These are phyloP conservation scores for Combretum micranthum DNA, from an alignment of 345 rosid genomes.

Conservation along the genomic window DNA sequence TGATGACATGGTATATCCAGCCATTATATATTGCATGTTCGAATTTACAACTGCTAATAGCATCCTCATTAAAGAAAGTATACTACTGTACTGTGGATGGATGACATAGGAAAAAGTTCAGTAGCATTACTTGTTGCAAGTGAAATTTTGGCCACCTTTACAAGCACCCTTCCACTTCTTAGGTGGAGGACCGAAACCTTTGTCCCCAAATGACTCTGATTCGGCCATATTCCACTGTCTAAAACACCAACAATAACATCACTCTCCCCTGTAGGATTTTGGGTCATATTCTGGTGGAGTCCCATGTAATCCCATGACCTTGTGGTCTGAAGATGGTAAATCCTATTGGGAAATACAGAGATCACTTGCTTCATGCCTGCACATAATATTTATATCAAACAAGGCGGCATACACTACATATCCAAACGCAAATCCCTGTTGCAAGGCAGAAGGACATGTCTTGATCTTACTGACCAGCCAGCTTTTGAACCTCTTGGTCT, in stretches of 20 bases:
- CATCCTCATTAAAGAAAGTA: no score
- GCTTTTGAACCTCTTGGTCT: conserved; percentile 22
- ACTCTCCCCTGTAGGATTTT: conserved; percentile 13
- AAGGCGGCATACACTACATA: background rate
- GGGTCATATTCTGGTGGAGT: conserved; percentile 3
- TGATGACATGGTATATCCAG: no score
- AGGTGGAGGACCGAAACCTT: conserved; percentile 46
- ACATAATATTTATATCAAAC: background rate
- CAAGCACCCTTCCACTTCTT: conserved; percentile 46
- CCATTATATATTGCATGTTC: no score
- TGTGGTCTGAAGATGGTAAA: conserved; percentile 29
- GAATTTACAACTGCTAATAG: no score
- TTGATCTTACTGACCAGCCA: conserved; percentile 27
- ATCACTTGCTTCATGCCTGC: conserved; percentile 32
- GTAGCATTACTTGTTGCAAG: conserved; percentile 42
- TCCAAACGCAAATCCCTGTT: background rate
- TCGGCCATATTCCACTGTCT: conserved; percentile 45
- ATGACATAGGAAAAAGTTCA: no score
- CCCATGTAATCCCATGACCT: conserved; percentile 54
- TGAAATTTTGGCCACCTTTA: conserved; percentile 30
- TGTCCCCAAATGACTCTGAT: conserved; percentile 35
- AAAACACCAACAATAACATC: conserved; percentile 31
- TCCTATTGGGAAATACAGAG: conserved; percentile 33
- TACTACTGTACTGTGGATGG: no score
- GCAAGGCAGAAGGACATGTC: background rate